Base-by-base conservation (phyloP, 2,329 filamentous ascomycete genomes). In the Cladophialophora yegresii region DNA sequence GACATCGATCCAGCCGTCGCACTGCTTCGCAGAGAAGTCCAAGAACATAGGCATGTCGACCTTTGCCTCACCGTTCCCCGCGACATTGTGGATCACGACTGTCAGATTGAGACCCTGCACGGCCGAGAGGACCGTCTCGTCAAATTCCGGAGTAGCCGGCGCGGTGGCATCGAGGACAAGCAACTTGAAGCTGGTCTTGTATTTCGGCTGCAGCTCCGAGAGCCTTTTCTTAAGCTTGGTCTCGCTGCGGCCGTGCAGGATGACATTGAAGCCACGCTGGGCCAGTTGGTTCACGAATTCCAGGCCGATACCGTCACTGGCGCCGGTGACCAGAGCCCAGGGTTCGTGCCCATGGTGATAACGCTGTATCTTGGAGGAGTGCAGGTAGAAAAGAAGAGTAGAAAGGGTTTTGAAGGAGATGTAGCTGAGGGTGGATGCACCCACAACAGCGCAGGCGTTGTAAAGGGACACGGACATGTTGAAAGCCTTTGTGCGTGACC, bases 41-140 rank as follows among this genome's bases (percentile, higher is more conserved):
- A 76, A 72, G 4, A 84, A 71, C 2, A 75, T 67, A 3, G 71
- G 72, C 62, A 76, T 82, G 10, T 53, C 55, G n/a, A 45, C n/a
- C 10, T 70, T 64, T 13, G 36, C 32, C 6, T 33, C 51, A 2
- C 69, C 61, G 4, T 69, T 72, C 10, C 81, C 81, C 22, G 84
- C 84, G 0, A 84, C 80, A 71, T 86, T 87, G 74, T 87, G 87
- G 69, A 87, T 73, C 26, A 87, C 74, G 1, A 86, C 74, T 0
- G 80, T 84, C 33, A 87, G 73, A 65, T 80, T 73, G 40, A 82
- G 71, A 56, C 74, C 76, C 1, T 74, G 67, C 8, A 62, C 58
- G 74, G 71, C 12, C 66, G 58, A 63, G 1, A 68, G 57, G 30
- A 77, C 66, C 8, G 73, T 70, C 8, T 65, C 54, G 16, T 73